These are phyloP conservation scores for Amaranthus tricolor DNA, from an alignment of 179 eudicot genomes.

Conservation along the genomic window DNA sequence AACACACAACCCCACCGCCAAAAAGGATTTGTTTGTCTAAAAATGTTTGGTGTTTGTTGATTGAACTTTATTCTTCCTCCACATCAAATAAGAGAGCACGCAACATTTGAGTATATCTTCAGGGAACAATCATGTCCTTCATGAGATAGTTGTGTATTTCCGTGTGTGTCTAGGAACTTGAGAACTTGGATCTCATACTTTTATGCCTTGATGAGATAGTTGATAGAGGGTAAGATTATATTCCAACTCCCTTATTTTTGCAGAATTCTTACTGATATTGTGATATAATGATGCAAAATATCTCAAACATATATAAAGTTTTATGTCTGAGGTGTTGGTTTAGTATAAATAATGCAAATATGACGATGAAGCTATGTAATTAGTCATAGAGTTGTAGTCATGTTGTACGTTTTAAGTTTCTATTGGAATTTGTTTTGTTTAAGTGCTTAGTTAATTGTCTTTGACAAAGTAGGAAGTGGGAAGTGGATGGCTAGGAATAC, in stretches of 20 bases:
- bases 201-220: constrained; percentile 94
- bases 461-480: too few relatives aligned
- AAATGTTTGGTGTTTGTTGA: constrained; percentile 2
- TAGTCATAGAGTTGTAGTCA: too few relatives aligned
- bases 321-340: too few relatives aligned
- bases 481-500: too few relatives aligned
- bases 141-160: too few relatives aligned
- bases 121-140: too few relatives aligned
- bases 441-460: too few relatives aligned
- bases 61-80: constrained; percentile 26
- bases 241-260: constrained; percentile 11
- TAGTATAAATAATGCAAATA: too few relatives aligned
- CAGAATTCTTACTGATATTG: neutral
- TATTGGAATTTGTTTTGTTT: too few relatives aligned
- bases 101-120: neutral
- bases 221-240: constrained; percentile 75
- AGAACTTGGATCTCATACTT: constrained; percentile 90
- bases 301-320: too few relatives aligned
- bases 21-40: constrained; percentile 7
- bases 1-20: neutral
- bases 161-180: constrained; percentile 60
- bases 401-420: too few relatives aligned
- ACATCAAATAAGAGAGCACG: constrained; percentile 39
- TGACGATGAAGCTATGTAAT: too few relatives aligned
- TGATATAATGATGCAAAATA: neutral